Evolutionary conservation across 371 early-diverging fungal species (phyloP), one percentile per base, ranked within the genome.

Genomic region (Mortierella sp.): DNA sequence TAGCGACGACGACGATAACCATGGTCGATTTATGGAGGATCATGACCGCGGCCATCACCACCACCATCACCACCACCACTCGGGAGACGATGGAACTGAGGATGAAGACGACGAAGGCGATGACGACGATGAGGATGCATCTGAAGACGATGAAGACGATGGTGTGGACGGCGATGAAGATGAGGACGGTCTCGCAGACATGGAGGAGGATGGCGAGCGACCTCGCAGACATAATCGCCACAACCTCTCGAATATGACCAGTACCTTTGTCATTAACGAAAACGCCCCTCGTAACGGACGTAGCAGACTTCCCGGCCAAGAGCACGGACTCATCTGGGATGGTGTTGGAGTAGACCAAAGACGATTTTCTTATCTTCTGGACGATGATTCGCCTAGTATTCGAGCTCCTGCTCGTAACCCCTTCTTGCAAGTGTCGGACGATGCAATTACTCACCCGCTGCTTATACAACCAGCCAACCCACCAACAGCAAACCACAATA

Each of bases 371-470:
- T 70, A 70, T 59, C 45, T 80, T 28, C 69, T 76, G n/a, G 77
- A 78, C 52, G 73, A 85, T 40, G 72, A 74, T 43, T 68, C 78
- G 52, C 58, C 74, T 15, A 65, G 69, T 15, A 71, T 77, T 32
- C 69, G 76, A 33, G 68, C 79, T 11, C 73, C 84, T 28, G 79
- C 74, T 5, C 72, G 81, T 28, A 74, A 63, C 53, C 59, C 74
- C 15, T 70, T 73, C 65, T 22, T 63, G 24, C 64, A 79, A 24
- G 73, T 70, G 28, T 61, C 81, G 38, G 92, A 93, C 61, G 92
- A 92, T 65, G 76, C 88, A 43, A 87, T 89, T 63, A 88, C 91
- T 0, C 94, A 94, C 74, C 94, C 94, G 19, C 82, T 94, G 24
- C 81, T 94, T 41, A 84, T 90, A n/a, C 90, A 91, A 58, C 84